Percentiles rank a stretch among this genome's conserved stretches.
Evolutionary conservation across 345 rosid species (phyloP).

Genomic region (Eutrema heterophyllum): DNA sequence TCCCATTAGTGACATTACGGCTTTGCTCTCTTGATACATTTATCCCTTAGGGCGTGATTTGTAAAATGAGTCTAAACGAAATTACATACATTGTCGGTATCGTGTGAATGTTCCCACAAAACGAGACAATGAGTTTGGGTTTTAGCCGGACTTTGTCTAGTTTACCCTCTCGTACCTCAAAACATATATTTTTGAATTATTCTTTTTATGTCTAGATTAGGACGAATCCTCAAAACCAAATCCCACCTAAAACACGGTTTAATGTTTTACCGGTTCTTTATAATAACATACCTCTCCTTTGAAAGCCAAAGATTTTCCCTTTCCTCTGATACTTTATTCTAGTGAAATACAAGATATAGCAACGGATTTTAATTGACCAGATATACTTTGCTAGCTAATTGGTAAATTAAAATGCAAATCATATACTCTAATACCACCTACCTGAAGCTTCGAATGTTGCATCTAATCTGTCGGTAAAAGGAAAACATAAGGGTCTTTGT

Average conservation of each 20-base stretch:
- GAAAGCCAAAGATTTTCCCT: not conserved
- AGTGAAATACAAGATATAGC: not conserved
- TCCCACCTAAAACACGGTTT: not conserved
- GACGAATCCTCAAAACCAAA: not conserved
- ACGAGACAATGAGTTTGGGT: not conserved
- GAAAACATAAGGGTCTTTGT: too few species aligned
- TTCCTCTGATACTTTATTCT: not conserved
- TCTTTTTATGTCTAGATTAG: not conserved
- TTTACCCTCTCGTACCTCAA: not conserved
- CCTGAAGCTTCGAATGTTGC: not conserved
- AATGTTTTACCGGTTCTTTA: not conserved
- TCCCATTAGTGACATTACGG: not conserved
- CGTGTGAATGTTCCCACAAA: not conserved
- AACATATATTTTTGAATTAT: not conserved
- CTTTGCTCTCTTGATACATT: not conserved
- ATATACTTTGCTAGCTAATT: not conserved
- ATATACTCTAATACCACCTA: not conserved
- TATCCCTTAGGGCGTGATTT: not conserved
- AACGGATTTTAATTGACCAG: too few species aligned
- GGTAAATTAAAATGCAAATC: not conserved
- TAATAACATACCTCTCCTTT: not conserved
- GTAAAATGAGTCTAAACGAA: not conserved
- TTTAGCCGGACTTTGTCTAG: not conserved
- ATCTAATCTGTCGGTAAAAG: not conserved
- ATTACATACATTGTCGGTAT: not conserved